These are phyloP conservation scores for Tetrahymena malaccensis DNA, from an alignment of 73 alveolate species.

Conservation along the genomic window DNA sequence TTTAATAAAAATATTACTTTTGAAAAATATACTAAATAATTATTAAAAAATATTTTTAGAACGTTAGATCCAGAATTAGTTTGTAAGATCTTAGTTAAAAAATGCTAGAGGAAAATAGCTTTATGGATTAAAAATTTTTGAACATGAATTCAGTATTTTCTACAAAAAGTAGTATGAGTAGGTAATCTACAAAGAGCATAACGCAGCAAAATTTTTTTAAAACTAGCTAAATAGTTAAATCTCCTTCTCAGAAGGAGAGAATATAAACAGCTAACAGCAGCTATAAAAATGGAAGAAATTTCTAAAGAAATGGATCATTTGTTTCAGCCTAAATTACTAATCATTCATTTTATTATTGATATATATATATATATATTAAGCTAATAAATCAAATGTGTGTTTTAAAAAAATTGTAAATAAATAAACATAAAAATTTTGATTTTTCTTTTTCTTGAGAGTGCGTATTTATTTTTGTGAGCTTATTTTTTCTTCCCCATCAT, in stretches of 20 bases:
- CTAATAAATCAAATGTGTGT: neutral
- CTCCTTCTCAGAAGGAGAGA: neutral
- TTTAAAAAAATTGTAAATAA: neutral
- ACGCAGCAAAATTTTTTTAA: neutral
- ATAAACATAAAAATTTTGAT: neutral
- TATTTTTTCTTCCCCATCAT: no score
- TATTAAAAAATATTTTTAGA: neutral
- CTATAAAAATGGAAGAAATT: neutral
- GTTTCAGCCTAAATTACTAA: neutral
- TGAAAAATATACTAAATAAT: neutral
- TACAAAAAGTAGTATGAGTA: neutral
- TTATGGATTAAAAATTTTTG: neutral
- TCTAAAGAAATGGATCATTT: neutral
- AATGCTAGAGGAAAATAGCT: neutral
- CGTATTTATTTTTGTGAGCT: no score
- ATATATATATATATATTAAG: no score
- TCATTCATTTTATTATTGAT: neutral
- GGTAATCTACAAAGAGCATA: neutral
- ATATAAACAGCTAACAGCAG: neutral
- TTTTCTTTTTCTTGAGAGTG: no score
- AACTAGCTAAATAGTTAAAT: neutral
- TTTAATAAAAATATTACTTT: neutral
- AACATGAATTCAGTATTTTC: neutral
- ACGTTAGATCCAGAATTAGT: neutral
- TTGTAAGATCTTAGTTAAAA: neutral